These are phyloP conservation scores for Alloteropsis angusta DNA, from an alignment of 202 grass and related monocot species.

Conservation along the genomic window DNA sequence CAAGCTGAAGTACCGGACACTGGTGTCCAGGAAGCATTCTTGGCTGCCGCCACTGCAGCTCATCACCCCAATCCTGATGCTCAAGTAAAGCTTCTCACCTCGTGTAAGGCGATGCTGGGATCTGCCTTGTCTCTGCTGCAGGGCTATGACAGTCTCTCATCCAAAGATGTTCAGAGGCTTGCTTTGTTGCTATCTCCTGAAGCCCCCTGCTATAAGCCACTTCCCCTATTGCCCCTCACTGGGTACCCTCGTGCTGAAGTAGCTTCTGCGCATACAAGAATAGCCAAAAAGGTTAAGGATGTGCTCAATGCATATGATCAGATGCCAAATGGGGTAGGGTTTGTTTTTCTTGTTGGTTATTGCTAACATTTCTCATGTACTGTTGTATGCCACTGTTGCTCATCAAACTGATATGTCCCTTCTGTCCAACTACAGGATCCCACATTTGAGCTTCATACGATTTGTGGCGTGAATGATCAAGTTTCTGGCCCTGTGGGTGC, in stretches of 20 bases:
- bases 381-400: not conserved
- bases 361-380: not conserved
- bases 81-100: not conserved
- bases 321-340: not conserved
- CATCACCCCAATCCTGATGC: not conserved
- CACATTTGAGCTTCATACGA: not conserved
- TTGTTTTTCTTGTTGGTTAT: not conserved
- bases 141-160: not conserved
- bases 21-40: not conserved
- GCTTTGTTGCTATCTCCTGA: not conserved
- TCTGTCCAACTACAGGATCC: not conserved
- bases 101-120: not conserved
- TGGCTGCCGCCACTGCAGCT: not conserved
- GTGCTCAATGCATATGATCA: not conserved
- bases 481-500: not conserved
- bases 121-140: not conserved
- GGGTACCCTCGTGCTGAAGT: too few species aligned
- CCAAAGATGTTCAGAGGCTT: not conserved
- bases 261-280: not conserved
- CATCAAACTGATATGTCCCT: not conserved
- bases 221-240: not conserved
- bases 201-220: not conserved
- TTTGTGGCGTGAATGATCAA: not conserved
- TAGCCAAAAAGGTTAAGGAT: not conserved
- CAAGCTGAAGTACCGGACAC: too few species aligned